Percentiles rank a stretch among this genome's conserved stretches.
Conservation (phyloP, 305 asterid genomes). For the Solanum hybrid region DNA sequence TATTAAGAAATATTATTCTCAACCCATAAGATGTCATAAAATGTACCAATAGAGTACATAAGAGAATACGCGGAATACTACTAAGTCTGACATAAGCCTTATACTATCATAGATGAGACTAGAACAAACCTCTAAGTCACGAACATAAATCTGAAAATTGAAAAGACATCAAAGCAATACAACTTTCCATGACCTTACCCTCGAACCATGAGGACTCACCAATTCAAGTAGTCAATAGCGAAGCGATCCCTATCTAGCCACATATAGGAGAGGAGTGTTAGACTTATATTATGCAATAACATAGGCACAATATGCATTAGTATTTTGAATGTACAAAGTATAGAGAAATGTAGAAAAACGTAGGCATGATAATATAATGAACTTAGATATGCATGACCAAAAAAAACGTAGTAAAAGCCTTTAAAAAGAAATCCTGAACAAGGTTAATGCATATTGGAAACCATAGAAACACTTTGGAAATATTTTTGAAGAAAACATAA, state of each 20-base stretch:
- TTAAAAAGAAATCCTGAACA: background rate
- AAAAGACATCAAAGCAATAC: too few relatives aligned
- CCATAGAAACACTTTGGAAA: background rate
- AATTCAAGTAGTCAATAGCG: too few relatives aligned
- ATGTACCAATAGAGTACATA: too few relatives aligned
- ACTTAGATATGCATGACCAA: background rate
- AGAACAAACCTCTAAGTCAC: too few relatives aligned
- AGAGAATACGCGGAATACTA: too few relatives aligned
- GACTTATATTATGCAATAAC: background rate
- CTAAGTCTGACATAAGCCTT: too few relatives aligned
- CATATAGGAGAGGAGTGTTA: background rate
- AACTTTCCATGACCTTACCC: too few relatives aligned
- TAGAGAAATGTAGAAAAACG: background rate
- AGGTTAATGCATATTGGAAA: background rate
- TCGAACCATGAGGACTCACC: too few relatives aligned
- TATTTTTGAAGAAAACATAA: background rate
- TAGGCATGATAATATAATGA: background rate
- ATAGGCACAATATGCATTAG: background rate
- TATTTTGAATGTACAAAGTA: background rate
- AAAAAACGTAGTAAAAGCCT: background rate
- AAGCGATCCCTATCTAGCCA: background rate
- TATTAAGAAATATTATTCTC: too few relatives aligned
- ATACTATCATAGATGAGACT: too few relatives aligned
- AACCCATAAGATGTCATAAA: too few relatives aligned
- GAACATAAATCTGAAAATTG: too few relatives aligned